Evolutionary conservation across 164 flowering plant genomes (phyloP), one percentile per base, ranked within the genome.

Genomic region (Tetracentron sinense): DNA sequence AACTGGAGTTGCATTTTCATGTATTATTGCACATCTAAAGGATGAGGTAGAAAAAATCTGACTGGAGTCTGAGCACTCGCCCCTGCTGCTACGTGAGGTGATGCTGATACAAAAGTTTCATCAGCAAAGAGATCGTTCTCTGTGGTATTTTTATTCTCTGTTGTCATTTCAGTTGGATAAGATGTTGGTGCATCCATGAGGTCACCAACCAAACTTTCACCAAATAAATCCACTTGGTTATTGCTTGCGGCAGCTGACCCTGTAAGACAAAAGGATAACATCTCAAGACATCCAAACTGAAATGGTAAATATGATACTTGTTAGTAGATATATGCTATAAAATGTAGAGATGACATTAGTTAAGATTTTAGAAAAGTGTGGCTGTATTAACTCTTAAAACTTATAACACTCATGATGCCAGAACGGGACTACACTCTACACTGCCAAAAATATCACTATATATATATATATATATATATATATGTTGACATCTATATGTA

Each of bases 101-200:
- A 44, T 44, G 97, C 97, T 67, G 98, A 90, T 20, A 92, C 92
- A 83, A 95, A 95, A 77, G 69, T 56, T 57, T 98, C 96, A 85
- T 92, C 92, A 64, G 87, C 94, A 79, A 95, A 95, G 22, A 90
- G 81, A 83, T 95, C 97, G 74, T 79, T 84, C 47, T 88, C 95
- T 35, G 83, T 19, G 25, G 83, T 49, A 58, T 73, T 74, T 61
- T 54, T 60, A 73, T 71, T 69, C 51, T 58, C 53, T 3, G 65
- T 33, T 62, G 72, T 23, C 48, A 58, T 69, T 66, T 76, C 79
- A 27, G 81, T 22, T 44, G 92, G 72, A 71, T n/a, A n/a, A n/a
- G n/a, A n/a, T n/a, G 73, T 49, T 52, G 94, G 88, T 63, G 75
- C 82, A 75, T 90, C 98, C 81, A 90, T 65, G 72, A 95, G 77